phyloP scores from a whole-genome alignment of 2,329 filamentous ascomycete species.

The Sclerotinia trifoliorum region DNA sequence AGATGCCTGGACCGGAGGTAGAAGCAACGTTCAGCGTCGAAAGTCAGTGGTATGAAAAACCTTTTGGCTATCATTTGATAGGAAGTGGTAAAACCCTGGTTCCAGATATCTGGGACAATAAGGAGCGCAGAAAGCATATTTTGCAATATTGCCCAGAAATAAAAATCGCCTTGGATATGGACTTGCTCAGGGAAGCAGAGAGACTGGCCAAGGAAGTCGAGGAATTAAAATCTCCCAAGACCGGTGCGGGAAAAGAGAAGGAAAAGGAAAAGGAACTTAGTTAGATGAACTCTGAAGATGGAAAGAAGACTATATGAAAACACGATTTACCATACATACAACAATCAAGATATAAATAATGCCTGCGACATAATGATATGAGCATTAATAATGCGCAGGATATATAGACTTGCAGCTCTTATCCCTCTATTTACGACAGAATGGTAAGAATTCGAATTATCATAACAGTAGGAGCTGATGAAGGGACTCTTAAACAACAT shows the following conservation, averaged over 20 bases:
- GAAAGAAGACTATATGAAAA: not conserved
- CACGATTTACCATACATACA: not conserved
- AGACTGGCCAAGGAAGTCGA: constrained; percentile 11
- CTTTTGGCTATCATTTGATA: constrained; percentile 57
- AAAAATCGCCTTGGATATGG: constrained; percentile 55
- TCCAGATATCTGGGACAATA: constrained; percentile 47
- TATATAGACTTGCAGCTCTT: not conserved
- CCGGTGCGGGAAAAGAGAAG: not conserved
- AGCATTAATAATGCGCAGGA: not conserved
- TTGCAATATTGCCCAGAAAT: constrained; percentile 57
- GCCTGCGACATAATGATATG: not conserved
- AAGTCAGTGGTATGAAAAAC: constrained; percentile 47
- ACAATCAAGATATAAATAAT: not conserved
- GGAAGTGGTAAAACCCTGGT: constrained; percentile 48
- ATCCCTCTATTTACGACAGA: not conserved
- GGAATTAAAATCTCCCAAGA: constrained; percentile 2
- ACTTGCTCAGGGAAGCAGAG: constrained; percentile 32
- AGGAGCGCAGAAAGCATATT: constrained; percentile 47
- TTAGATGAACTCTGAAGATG: not conserved
- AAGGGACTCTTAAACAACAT: not conserved
- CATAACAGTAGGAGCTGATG: not conserved
- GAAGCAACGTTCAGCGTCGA: constrained; percentile 47
- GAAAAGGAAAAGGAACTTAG: not conserved
- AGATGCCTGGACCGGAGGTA: constrained; percentile 36
- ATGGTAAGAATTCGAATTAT: not conserved